Conservation (phyloP, 2,329 filamentous ascomycete genomes). For the Fusarium phyllophilum region DNA sequence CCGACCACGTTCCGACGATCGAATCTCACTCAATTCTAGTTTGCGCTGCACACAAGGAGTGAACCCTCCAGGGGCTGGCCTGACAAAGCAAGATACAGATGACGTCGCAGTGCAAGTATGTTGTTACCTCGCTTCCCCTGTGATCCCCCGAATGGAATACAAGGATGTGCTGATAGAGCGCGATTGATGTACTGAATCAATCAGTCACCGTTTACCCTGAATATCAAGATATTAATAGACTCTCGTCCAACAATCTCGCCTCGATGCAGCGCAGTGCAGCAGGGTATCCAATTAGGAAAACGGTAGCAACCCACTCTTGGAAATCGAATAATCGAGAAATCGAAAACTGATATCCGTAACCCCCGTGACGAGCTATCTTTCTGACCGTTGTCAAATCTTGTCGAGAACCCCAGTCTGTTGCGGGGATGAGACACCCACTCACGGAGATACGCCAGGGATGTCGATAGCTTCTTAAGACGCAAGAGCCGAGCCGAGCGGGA, state of each 20-base stretch:
- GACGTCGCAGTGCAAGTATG: slow-evolving; percentile 32
- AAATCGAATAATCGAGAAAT: slow-evolving; percentile 33
- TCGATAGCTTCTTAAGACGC: slow-evolving; percentile 28
- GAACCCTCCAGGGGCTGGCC: slow-evolving; percentile 35
- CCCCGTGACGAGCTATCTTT: slow-evolving; percentile 26
- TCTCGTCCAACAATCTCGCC: slow-evolving; percentile 11
- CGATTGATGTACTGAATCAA: slow-evolving; percentile 15
- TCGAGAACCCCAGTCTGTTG: slow-evolving; percentile 26
- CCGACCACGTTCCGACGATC: slow-evolving; percentile 18
- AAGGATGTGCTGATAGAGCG: background rate
- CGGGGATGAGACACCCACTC: slow-evolving; percentile 26
- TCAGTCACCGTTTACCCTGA: slow-evolving; percentile 14
- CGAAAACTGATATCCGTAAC: slow-evolving; percentile 32
- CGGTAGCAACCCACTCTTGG: slow-evolving; percentile 9
- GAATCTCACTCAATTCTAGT: slow-evolving; percentile 23
- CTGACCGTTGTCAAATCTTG: slow-evolving; percentile 26
- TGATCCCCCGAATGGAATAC: slow-evolving; percentile 18
- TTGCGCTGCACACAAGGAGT: slow-evolving; percentile 13
- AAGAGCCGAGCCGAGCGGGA: slow-evolving; percentile 42
- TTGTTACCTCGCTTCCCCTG: slow-evolving; percentile 18
- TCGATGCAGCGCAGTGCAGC: slow-evolving; percentile 17
- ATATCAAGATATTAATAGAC: slow-evolving; percentile 29
- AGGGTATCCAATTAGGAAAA: slow-evolving; percentile 26
- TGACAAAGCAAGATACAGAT: slow-evolving; percentile 31
- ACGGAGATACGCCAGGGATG: slow-evolving; percentile 26